These are phyloP conservation scores for Aristolochia californica DNA, from an alignment of 164 flowering plant species.

Conservation along the genomic window DNA sequence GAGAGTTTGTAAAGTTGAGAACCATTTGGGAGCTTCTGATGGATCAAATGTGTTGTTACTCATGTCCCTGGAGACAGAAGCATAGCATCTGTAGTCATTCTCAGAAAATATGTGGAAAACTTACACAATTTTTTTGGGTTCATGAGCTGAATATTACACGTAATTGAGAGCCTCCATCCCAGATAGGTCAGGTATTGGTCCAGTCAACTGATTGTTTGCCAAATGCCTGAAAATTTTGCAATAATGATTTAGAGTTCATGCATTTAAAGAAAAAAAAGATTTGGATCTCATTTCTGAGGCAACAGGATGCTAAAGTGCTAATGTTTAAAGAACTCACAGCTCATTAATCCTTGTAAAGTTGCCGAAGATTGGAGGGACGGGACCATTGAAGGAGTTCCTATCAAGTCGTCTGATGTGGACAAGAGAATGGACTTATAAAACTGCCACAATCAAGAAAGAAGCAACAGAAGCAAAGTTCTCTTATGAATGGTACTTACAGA, in stretches of 20 bases:
- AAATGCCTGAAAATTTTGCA: slow-evolving; percentile 43
- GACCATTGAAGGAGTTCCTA: slow-evolving; percentile 50
- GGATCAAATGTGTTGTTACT: slow-evolving; percentile 68
- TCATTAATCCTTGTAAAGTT: slow-evolving; percentile 52
- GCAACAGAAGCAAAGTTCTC: neutral
- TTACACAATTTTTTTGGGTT: too few relatives aligned
- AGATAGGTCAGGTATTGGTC: slow-evolving; percentile 55
- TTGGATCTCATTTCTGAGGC: too few relatives aligned
- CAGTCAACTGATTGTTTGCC: slow-evolving; percentile 52
- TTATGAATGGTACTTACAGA: slow-evolving; percentile 55
- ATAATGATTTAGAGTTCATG: neutral
- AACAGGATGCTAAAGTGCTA: too few relatives aligned
- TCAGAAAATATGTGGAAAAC: neutral
- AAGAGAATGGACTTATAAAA: neutral
- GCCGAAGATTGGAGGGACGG: slow-evolving; percentile 48
- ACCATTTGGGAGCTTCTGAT: slow-evolving; percentile 75
- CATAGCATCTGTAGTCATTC: neutral
- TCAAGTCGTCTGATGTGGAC: slow-evolving; percentile 64
- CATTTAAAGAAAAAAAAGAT: neutral
- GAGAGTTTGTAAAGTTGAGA: slow-evolving; percentile 60
- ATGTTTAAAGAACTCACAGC: slow-evolving; percentile 47
- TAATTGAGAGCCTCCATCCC: slow-evolving; percentile 58
- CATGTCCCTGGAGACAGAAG: slow-evolving; percentile 54
- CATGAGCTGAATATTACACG: slow-evolving; percentile 42
- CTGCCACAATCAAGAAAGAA: neutral